These are phyloP conservation scores for Pyrenophora tritici-repentis DNA, from an alignment of 2,329 filamentous ascomycete genomes.

Conservation along the genomic window DNA sequence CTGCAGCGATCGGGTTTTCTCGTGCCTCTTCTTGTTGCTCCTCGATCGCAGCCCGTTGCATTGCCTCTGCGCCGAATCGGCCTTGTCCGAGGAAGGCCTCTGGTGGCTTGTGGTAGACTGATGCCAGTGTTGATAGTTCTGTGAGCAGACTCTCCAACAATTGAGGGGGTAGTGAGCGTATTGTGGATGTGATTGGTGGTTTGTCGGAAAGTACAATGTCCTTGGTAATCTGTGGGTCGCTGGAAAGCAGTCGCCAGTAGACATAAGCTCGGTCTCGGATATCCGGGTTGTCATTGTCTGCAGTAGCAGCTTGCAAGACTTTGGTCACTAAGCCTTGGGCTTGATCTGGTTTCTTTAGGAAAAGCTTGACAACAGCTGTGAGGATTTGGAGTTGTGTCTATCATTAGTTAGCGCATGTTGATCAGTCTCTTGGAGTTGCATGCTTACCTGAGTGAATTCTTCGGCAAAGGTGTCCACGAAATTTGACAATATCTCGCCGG, in stretches of 20 bases:
- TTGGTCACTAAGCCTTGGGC: conserved; percentile 92
- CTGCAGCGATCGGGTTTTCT: conserved; percentile 92
- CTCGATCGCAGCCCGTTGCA: conserved; percentile 94
- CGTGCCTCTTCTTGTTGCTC: conserved; percentile 90
- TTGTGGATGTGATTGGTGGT: conserved; percentile 91
- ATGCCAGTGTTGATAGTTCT: conserved; percentile 92
- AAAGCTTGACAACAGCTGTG: conserved; percentile 95
- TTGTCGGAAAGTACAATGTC: conserved; percentile 92
- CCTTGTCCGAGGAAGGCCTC: conserved; percentile 98
- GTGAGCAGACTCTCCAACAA: conserved; percentile 87
- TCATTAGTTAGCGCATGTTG: conserved; percentile 36
- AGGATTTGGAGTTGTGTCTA: conserved; percentile 97
- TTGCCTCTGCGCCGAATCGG: conserved; percentile 88
- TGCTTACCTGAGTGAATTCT: conserved; percentile 85
- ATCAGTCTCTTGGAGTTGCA: no score
- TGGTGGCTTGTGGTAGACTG: conserved; percentile 97
- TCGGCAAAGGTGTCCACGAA: conserved; percentile 96
- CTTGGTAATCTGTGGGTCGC: conserved; percentile 89
- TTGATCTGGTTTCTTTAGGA: conserved; percentile 93
- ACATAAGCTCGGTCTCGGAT: conserved; percentile 96
- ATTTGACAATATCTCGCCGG: conserved; percentile 86
- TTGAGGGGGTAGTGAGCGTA: conserved; percentile 81
- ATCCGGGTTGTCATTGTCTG: conserved; percentile 96
- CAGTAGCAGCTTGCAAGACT: conserved; percentile 88
- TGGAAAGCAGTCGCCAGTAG: conserved; percentile 95